phyloP scores from a whole-genome alignment of 495 filamentous ascomycete genomes.

The Annulohypoxylon stygium region DNA sequence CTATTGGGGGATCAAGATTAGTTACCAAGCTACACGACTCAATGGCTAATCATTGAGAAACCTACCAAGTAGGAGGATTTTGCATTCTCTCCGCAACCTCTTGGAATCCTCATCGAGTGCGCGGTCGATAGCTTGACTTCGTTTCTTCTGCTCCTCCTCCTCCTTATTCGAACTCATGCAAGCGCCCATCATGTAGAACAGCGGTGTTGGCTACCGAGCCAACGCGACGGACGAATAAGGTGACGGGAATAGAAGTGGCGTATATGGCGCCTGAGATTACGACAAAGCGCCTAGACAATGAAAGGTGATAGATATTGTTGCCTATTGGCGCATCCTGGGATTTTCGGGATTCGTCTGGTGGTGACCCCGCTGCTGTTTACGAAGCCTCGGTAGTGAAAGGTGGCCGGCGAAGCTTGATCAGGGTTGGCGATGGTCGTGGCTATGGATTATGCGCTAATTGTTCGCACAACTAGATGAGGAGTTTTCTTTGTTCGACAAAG shows the following conservation, averaged over 20 bases:
- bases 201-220: slow-evolving; percentile 19
- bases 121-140: slow-evolving; percentile 92
- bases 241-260: not conserved
- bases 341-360: slow-evolving; percentile 14
- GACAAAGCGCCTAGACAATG: slow-evolving; percentile 16
- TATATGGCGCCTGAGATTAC: not conserved
- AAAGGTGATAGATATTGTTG: not conserved
- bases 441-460: slow-evolving; percentile 9
- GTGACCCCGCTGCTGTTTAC: slow-evolving; percentile 5
- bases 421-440: not conserved
- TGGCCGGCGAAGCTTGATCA: not conserved
- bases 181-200: slow-evolving; percentile 77
- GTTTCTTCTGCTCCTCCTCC: slow-evolving; percentile 91
- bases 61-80: slow-evolving; percentile 94
- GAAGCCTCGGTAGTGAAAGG: slow-evolving; percentile 7
- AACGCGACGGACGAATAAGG: slow-evolving; percentile 9
- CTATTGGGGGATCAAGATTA: slow-evolving; percentile 60
- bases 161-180: slow-evolving; percentile 88
- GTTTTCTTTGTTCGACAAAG: slow-evolving; percentile 32
- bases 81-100: slow-evolving; percentile 94
- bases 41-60: slow-evolving; percentile 13
- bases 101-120: slow-evolving; percentile 93
- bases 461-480: not conserved
- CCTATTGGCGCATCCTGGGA: slow-evolving; percentile 35
- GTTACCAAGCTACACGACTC: not conserved